These are phyloP conservation scores for Alternaria arborescens DNA, from an alignment of 2,329 filamentous ascomycete species.

Conservation along the genomic window DNA sequence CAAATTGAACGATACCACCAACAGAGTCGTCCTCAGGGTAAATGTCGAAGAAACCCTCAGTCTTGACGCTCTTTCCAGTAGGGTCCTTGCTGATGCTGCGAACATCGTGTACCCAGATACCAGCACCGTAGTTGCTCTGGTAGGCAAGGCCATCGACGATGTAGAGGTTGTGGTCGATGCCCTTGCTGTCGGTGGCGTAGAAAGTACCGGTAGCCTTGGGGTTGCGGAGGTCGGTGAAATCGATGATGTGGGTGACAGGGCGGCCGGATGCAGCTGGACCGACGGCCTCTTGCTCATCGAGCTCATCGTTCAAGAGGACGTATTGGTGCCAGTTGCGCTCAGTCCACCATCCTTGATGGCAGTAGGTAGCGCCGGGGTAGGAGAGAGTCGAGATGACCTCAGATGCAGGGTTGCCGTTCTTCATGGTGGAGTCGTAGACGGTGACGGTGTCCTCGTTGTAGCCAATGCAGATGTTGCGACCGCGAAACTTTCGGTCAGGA, in stretches of 20 bases:
- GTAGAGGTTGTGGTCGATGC: slow-evolving; percentile 58
- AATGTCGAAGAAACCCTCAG: slow-evolving; percentile 55
- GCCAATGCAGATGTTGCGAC: slow-evolving; percentile 64
- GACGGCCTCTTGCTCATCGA: slow-evolving; percentile 40
- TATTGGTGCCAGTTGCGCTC: slow-evolving; percentile 47
- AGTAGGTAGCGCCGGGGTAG: slow-evolving; percentile 64
- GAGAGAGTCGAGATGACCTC: slow-evolving; percentile 63
- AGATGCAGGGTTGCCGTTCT: slow-evolving; percentile 63
- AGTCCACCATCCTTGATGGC: slow-evolving; percentile 67
- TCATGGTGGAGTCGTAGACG: slow-evolving; percentile 62
- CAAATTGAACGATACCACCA: slow-evolving; percentile 50
- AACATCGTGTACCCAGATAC: slow-evolving; percentile 52
- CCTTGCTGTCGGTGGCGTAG: slow-evolving; percentile 49
- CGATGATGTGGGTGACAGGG: slow-evolving; percentile 47
- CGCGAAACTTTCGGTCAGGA: slow-evolving; percentile 58
- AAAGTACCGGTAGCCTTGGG: slow-evolving; percentile 53
- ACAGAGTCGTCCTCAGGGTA: slow-evolving; percentile 53
- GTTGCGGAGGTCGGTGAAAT: slow-evolving; percentile 44
- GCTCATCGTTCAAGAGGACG: slow-evolving; percentile 46
- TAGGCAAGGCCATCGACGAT: slow-evolving; percentile 53
- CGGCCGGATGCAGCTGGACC: slow-evolving; percentile 43
- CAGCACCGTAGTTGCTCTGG: slow-evolving; percentile 54
- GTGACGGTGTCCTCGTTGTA: slow-evolving; percentile 64
- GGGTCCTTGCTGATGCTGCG: slow-evolving; percentile 50
- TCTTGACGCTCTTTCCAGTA: slow-evolving; percentile 49